Conservation (phyloP, 2,329 filamentous ascomycete genomes). For the Colletotrichum sp. region DNA sequence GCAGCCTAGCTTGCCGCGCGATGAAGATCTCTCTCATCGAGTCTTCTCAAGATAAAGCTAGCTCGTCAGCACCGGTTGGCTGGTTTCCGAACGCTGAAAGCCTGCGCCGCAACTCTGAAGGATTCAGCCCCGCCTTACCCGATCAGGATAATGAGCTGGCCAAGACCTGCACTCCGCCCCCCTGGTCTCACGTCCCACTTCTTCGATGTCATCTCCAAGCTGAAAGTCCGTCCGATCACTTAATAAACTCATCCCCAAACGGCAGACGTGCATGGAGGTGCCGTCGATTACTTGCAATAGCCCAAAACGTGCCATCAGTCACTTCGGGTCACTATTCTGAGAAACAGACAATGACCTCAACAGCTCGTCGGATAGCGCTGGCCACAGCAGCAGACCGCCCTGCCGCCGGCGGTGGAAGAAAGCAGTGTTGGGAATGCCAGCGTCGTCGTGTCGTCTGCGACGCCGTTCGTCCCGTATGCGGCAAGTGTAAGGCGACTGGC, state of each 20-base stretch:
- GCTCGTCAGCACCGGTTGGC: background rate
- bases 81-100: background rate
- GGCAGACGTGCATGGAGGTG: background rate
- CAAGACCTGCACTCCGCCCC: constrained; percentile 13
- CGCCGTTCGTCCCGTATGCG: constrained; percentile 38
- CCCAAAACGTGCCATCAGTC: background rate
- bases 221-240: background rate
- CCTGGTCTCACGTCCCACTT: background rate
- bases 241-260: background rate
- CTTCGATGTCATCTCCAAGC: background rate
- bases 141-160: constrained; percentile 17
- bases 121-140: constrained; percentile 1
- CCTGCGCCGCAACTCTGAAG: background rate
- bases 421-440: constrained; percentile 47
- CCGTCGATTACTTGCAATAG: background rate
- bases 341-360: background rate
- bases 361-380: background rate
- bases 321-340: accelerated
- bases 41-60: background rate
- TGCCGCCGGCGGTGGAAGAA: background rate
- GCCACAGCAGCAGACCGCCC: background rate
- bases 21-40: background rate
- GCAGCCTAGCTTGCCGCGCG: background rate
- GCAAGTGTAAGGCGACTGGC: constrained; percentile 34
- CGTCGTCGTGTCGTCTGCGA: constrained; percentile 44